Base-by-base conservation (phyloP, 2,329 filamentous ascomycete species). In the Clonostachys chloroleuca region DNA sequence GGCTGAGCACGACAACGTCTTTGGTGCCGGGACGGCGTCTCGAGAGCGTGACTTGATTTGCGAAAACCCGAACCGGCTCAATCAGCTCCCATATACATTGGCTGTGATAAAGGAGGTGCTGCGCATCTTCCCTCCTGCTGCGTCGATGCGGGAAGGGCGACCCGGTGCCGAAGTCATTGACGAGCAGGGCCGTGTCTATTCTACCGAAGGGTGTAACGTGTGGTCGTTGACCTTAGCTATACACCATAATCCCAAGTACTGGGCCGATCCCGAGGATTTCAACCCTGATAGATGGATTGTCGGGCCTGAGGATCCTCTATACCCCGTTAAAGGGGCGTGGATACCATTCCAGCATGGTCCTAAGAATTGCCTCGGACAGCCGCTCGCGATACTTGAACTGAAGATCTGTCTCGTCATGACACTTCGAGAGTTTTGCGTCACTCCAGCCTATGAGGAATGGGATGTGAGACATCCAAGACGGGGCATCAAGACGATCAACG, bases 301-400 rank as follows among this genome's bases (percentile, higher is more conserved):
- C 14, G 53, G 51, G 18, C 50, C 55, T 34, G 50, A 49, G 40
- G 53, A 68, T 46, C 53, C 58, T 52, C 48, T 49, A 16, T 36
- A 49, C 36, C 43, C 43, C 12, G 24, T 39, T n/a, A 49, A 46
- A 43, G 68, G 72, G 47, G 72, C 75, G 2, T 82, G 69, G 66
- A 65, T 78, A 14, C 69, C 77, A 0, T 83, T 82, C 54, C 73
- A 77, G 52, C 66, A 73, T 43, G 78, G 78, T 0, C 69, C 69
- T 3, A 58, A 78, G 13, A 73, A 69, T 30, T 83, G 79, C 52
- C 70, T 82, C n/a, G 79, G 78, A 2, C 75, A 81, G 57, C 73
- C 77, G 51, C 63, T 82, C 41, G 78, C 73, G 1, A 70, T 74
- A 60, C 62, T 78, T 14, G 78, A 83, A 59, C 55, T 75, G 18